Evolutionary conservation across 352 stramenopile genomes (phyloP), one percentile per base, ranked within the genome.

Genomic region (Phytophthora aleatoria): DNA sequence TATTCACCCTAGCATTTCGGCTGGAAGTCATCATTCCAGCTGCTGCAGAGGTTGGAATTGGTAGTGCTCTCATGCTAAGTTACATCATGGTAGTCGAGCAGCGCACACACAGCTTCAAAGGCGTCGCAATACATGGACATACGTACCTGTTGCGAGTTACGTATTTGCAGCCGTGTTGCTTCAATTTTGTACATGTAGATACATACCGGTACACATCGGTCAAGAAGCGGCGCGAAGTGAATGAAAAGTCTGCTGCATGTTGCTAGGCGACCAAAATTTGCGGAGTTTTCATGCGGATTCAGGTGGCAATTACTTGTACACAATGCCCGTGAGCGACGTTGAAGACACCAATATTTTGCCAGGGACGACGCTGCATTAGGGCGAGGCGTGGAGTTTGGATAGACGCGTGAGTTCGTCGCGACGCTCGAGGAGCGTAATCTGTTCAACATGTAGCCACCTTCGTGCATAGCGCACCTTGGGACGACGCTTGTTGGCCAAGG

Each of bases 391-490:
- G 20, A 20, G 24, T 11, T 45, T 73, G 64, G 64, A 76, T 68
- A 76, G 69, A 61, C 69, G 58, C 50, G 36, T 64, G 26, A 62
- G 42, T 61, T 56, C 57, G 64, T 70, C 49, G 48, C 50, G 55
- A 73, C 64, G 63, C 33, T 62, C 44, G 36, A 20, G 27, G 20
- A 50, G 10, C 48, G 39, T 51, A 48, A 65, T 72, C 47, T 69
- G 68, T 63, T 58, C 28, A 26, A 16, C 57, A 31, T 69, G 68
- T 76, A 76, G 63, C 68, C 63, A 73, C 68, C 68, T 73, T 57
- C 31, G 48, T 64, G 63, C 57, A 66, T 70, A 59, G 39, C n/a
- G 7, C 30, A 56, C 51, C 47, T 48, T 36, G 26, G 13, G 27
- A 30, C 28, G 28, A 52, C 28, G 27, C 15, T 26, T 49, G 43